Evolutionary conservation across 371 early-diverging fungal species (phyloP), one percentile per base, ranked within the genome.

Genomic region (Phascolomyces articulosus): DNA sequence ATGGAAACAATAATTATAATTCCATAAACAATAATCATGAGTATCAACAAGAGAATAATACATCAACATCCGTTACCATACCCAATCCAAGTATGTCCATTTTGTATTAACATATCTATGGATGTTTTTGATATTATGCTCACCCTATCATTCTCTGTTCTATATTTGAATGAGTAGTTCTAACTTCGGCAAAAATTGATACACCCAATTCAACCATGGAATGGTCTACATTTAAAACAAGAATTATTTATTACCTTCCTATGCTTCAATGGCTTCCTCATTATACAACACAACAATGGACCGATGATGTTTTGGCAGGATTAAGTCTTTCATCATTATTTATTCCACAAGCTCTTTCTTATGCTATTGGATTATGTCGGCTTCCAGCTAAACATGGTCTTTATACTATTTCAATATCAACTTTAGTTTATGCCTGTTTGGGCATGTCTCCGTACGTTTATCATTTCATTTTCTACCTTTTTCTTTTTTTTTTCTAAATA

Each of bases 271-370:
- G 96, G 96, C 73, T 94, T 10, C 94, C 95, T 9, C 68, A 70
- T 34, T 95, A 94, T 76, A 75, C 78, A 8, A 63, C 69, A 38
- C 63, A 68, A 1, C 69, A 67, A 13, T 72, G 77, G 64, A 69
- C 63, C 10, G 68, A 65, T 28, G 96, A 96, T 68, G 57, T 92
- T 18, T 63, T 91, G 10, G 93, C 96, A 4, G 95, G 94, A 21
- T 69, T 93, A 40, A 92, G 93, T 8, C 87, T 96, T 4, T 88
- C 93, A 18, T 91, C 88, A 41, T 63, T 96, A 70, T 85, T 96
- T 60, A 84, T 96, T 27, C 96, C 95, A 15, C 94, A 93, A 70
- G 87, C 86, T 41, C 75, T 96, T 49, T 91, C 93, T n/a, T 96
- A 96, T 78, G 90, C 93, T 9, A 82, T 89, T 13, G 67, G 60